Percentiles rank a stretch among this genome's conserved stretches.
Conservation (phyloP, 352 stramenopile genomes). For the Thraustotheca clavata region DNA sequence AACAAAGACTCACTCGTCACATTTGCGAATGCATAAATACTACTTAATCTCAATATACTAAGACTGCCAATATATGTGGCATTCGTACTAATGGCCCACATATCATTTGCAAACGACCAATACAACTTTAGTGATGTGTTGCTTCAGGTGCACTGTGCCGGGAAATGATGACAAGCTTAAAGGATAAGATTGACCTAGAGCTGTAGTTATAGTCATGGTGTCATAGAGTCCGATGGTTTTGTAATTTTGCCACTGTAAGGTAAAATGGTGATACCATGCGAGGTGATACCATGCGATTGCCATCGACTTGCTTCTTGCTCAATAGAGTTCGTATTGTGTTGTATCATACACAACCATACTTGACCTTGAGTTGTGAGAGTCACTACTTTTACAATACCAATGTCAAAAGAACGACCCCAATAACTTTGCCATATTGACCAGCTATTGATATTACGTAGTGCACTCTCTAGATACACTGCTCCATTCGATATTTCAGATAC, state of each 20-base stretch:
- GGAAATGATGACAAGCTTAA: not conserved
- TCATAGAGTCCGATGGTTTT: not conserved
- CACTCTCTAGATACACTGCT: not conserved
- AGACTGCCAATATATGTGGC: not conserved
- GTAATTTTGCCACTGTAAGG: constrained; percentile 3
- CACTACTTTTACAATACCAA: not conserved
- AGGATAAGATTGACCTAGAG: not conserved
- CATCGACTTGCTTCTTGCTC: not conserved
- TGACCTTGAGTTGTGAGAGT: not conserved
- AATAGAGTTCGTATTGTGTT: not conserved
- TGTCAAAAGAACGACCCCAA: not conserved
- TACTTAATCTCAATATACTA: not conserved
- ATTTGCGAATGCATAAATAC: not conserved
- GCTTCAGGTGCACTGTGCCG: not conserved
- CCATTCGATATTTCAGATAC: not conserved
- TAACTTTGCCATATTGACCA: not conserved
- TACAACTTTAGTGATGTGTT: not conserved
- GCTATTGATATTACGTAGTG: not conserved
- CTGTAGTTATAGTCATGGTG: not conserved
- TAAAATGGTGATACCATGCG: not conserved
- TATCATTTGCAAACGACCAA: not conserved
- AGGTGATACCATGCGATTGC: not conserved
- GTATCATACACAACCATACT: not conserved
- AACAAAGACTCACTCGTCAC: not conserved
- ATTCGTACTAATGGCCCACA: not conserved